phyloP scores from a whole-genome alignment of 2,329 filamentous ascomycete species.

The Exophiala viscosa region DNA sequence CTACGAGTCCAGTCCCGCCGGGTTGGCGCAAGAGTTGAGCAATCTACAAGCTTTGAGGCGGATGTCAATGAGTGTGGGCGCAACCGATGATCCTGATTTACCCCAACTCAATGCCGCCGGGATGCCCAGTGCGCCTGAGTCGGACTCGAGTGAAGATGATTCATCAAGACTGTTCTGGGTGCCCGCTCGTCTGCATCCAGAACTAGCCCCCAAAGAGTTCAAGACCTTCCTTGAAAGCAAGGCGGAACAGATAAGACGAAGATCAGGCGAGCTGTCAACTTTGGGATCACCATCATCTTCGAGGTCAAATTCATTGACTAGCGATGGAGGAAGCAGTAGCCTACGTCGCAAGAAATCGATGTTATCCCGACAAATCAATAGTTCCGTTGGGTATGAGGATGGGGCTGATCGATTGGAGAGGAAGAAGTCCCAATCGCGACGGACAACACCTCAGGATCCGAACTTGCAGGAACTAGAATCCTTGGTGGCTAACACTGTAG shows the following conservation, averaged over 20 bases:
- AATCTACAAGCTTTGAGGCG: slow-evolving; percentile 85
- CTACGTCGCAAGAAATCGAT: slow-evolving; percentile 89
- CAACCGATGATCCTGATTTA: slow-evolving; percentile 56
- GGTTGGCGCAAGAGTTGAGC: slow-evolving; percentile 86
- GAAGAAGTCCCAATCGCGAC: slow-evolving; percentile 61
- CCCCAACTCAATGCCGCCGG: slow-evolving; percentile 40
- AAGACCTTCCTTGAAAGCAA: slow-evolving; percentile 93
- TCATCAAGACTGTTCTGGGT: slow-evolving; percentile 91
- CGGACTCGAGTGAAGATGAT: slow-evolving; percentile 71
- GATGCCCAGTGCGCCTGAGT: slow-evolving; percentile 43
- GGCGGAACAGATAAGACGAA: slow-evolving; percentile 81
- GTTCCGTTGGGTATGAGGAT: slow-evolving; percentile 70
- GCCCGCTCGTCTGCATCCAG: slow-evolving; percentile 86
- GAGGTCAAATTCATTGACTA: slow-evolving; percentile 23
- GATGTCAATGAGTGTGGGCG: slow-evolving; percentile 89
- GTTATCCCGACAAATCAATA: slow-evolving; percentile 87
- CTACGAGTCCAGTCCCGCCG: slow-evolving; percentile 83
- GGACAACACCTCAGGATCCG: slow-evolving; percentile 56
- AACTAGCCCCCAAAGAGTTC: slow-evolving; percentile 92
- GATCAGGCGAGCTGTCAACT: slow-evolving; percentile 69
- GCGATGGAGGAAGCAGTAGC: slow-evolving; percentile 45
- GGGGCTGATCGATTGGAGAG: slow-evolving; percentile 75
- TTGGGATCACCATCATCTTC: slow-evolving; percentile 42
- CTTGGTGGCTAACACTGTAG: slow-evolving; percentile 67
- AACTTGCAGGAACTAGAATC: slow-evolving; percentile 69